phyloP scores from a whole-genome alignment of 495 filamentous ascomycete genomes.

The Lophiostoma macrostomum region DNA sequence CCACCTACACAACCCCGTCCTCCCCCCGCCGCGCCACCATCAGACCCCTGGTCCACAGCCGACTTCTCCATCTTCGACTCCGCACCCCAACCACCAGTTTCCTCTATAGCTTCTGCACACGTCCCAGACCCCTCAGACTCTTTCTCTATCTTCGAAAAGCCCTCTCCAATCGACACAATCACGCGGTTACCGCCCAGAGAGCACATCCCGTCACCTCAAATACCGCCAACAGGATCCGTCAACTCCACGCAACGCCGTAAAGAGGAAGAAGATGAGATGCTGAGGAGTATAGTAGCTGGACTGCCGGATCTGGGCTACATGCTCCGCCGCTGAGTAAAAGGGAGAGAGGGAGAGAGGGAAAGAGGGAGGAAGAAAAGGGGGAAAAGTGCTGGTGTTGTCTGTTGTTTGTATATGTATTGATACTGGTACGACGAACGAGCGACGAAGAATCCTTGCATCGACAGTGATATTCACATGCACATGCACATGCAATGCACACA shows the following conservation, averaged over 20 bases:
- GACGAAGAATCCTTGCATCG: too few species aligned
- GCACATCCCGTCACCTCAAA: constrained; percentile 9
- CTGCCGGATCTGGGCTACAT: constrained; percentile 44
- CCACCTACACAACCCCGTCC: background rate
- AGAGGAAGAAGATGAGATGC: constrained; percentile 29
- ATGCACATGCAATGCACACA: too few species aligned
- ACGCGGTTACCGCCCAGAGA: background rate
- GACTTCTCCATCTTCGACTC: constrained; percentile 33
- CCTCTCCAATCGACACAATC: background rate
- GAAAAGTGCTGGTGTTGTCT: too few species aligned
- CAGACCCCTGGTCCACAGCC: constrained; percentile 5
- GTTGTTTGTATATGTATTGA: too few species aligned
- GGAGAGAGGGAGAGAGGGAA: too few species aligned
- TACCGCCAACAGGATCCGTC: constrained; percentile 7
- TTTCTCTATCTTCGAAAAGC: constrained; percentile 19
- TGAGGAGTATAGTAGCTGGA: constrained; percentile 36
- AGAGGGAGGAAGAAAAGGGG: too few species aligned
- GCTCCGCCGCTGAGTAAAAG: constrained; percentile 28
- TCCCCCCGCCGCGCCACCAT: background rate
- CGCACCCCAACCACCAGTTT: background rate
- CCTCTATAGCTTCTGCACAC: background rate
- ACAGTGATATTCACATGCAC: too few species aligned
- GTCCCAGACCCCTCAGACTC: constrained; percentile 12
- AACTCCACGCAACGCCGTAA: constrained; percentile 12
- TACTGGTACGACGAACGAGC: too few species aligned